A percentile compares a stretch with the other conserved stretches of the same genome.
Evolutionary conservation across 139 green algal genomes (phyloP).

Genomic region (Closterium sp.): DNA sequence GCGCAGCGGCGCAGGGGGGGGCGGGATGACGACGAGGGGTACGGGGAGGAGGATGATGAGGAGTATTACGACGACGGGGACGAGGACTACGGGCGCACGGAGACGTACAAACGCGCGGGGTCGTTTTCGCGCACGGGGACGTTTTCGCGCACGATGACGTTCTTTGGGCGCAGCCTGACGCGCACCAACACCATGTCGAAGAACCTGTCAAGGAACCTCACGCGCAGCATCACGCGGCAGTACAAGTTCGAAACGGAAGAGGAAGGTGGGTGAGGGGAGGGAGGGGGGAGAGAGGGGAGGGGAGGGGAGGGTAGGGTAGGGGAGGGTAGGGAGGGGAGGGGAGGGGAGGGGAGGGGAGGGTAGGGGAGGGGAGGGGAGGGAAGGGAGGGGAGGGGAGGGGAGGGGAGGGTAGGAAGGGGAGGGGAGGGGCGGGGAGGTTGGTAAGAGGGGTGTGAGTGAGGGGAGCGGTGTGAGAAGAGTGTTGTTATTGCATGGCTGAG

Average conservation of each 20-base stretch:
- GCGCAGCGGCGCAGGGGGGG: neutral
- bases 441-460: neutral
- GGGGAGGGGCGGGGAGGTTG: neutral
- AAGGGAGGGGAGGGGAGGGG: too few species aligned
- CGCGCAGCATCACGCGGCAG: constrained; percentile 6
- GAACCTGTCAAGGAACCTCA: neutral
- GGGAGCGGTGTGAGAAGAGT: neutral
- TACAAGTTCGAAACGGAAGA: constrained; percentile 13
- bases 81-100: neutral
- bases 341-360: neutral
- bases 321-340: too few species aligned
- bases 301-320: neutral
- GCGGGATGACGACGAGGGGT: neutral
- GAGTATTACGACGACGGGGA: constrained; percentile 4
- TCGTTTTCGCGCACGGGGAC: neutral
- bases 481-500: neutral
- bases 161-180: constrained; percentile 1
- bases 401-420: neutral
- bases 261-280: neutral
- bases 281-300: too few species aligned
- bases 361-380: neutral
- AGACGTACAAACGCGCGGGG: neutral
- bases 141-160: constrained; percentile 10
- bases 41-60: neutral
- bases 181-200: constrained; percentile 10